phyloP scores from a whole-genome alignment of 768 basidiomycete genomes.

The Hysterangium stoloniferum region DNA sequence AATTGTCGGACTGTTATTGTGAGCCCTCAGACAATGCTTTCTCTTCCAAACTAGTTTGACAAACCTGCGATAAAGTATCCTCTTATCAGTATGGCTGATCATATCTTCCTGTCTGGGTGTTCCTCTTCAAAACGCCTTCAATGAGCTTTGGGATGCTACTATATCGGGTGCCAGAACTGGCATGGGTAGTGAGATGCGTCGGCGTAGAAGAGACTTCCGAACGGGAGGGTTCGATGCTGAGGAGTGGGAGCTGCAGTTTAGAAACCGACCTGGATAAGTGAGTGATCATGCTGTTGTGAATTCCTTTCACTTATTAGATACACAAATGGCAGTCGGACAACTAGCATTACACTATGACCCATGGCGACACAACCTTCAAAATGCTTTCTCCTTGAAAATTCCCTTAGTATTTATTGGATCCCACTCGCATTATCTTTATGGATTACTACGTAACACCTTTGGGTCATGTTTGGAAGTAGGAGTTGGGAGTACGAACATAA shows the following conservation, averaged over 20 bases:
- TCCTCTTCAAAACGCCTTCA: not conserved
- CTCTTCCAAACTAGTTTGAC: not conserved
- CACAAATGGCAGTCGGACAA: too few relatives aligned
- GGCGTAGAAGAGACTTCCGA: constrained; percentile 2
- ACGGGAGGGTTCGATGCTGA: constrained; percentile 4
- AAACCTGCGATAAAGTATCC: not conserved
- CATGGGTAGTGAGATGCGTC: not conserved
- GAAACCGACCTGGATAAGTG: not conserved
- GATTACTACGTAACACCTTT: too few relatives aligned
- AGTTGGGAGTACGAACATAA: too few relatives aligned
- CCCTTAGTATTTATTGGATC: too few relatives aligned
- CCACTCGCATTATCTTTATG: too few relatives aligned
- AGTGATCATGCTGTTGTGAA: too few relatives aligned
- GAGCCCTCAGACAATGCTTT: not conserved
- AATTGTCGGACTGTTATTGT: not conserved
- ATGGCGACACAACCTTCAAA: too few relatives aligned
- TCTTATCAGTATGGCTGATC: constrained; percentile 1
- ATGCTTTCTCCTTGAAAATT: too few relatives aligned
- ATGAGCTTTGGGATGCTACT: not conserved
- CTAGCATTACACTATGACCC: too few relatives aligned
- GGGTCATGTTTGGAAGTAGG: too few relatives aligned
- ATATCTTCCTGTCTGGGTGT: constrained; percentile 9
- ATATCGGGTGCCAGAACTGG: not conserved
- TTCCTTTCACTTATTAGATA: too few relatives aligned
- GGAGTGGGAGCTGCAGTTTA: constrained; percentile 10